Evolutionary conservation across 2,329 filamentous ascomycete genomes (phyloP).

Genomic region (Hypocrella siamensis): DNA sequence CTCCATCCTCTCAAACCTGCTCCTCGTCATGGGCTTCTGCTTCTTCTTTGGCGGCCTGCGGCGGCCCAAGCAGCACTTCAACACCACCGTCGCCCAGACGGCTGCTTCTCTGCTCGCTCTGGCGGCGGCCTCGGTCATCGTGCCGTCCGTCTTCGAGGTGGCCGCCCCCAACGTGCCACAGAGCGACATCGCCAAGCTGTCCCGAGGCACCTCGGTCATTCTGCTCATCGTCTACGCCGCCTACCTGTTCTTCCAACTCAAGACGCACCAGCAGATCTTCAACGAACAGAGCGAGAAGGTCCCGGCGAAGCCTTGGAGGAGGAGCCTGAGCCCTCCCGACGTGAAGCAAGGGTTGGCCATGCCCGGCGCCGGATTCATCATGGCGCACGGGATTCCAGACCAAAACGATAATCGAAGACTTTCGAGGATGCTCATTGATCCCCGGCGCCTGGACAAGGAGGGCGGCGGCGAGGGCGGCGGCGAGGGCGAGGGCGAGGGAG

Average conservation of each 20-base stretch:
- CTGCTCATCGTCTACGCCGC: conserved; percentile 69
- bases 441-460: conserved; percentile 18
- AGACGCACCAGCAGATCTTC: conserved; percentile 70
- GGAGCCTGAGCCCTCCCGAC: conserved; percentile 13
- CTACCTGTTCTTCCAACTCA: conserved; percentile 84
- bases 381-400: conserved; percentile 17
- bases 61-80: conserved; percentile 74
- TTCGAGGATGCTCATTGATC: conserved; percentile 28
- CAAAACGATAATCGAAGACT: conserved; percentile 25
- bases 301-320: conserved; percentile 35
- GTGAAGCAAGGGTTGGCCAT: conserved; percentile 23
- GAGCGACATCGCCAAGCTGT: conserved; percentile 43
- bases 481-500: conserved; percentile 52
- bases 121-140: conserved; percentile 67
- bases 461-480: conserved; percentile 58
- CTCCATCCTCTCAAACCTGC: conserved; percentile 78
- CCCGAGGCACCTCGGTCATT: conserved; percentile 62
- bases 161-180: conserved; percentile 21
- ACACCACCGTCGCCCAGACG: conserved; percentile 81
- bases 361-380: conserved; percentile 22
- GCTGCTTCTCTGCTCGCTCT: conserved; percentile 68
- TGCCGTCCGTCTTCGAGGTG: conserved; percentile 71
- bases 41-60: conserved; percentile 79
- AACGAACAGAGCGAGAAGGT: conserved; percentile 67
- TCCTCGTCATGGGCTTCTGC: conserved; percentile 80